These are phyloP conservation scores for Diaporthe sp. DNA, from an alignment of 2,329 filamentous ascomycete species.

Conservation along the genomic window DNA sequence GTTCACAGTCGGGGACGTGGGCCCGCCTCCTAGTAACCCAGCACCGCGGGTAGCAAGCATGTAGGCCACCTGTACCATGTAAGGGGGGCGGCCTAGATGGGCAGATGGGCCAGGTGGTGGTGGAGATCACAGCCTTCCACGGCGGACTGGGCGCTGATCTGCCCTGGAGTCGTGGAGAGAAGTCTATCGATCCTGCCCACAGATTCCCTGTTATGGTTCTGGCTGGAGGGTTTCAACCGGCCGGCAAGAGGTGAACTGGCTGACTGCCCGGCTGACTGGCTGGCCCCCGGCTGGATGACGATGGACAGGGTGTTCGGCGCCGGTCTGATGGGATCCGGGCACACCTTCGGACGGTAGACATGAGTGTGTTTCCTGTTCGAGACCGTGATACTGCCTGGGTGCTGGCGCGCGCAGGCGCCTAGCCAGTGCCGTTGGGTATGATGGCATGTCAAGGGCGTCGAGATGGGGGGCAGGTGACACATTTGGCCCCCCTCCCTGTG, in stretches of 20 bases:
- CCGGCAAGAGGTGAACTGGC: neutral
- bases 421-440: conserved; percentile 17
- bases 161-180: neutral
- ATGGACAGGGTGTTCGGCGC: conserved; percentile 18
- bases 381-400: neutral
- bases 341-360: conserved; percentile 16
- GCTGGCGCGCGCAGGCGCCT: conserved; percentile 9
- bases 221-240: conserved; percentile 1
- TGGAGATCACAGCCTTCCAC: conserved; percentile 22
- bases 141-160: conserved; percentile 7
- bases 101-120: neutral
- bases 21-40: conserved; percentile 2
- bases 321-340: conserved; percentile 19
- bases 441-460: neutral
- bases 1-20: conserved; percentile 18
- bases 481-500: conserved; percentile 2
- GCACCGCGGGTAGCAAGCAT: neutral
- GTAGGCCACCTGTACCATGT: conserved; percentile 12
- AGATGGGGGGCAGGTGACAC: conserved; percentile 29
- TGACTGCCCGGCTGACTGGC: neutral
- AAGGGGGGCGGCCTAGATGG: neutral
- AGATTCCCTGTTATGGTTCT: neutral
- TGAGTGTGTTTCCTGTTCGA: conserved; percentile 16
- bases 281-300: neutral
- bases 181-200: conserved; percentile 30